Base-by-base conservation (phyloP, 768 basidiomycete species). In the Sistotremastrum suecicum region DNA sequence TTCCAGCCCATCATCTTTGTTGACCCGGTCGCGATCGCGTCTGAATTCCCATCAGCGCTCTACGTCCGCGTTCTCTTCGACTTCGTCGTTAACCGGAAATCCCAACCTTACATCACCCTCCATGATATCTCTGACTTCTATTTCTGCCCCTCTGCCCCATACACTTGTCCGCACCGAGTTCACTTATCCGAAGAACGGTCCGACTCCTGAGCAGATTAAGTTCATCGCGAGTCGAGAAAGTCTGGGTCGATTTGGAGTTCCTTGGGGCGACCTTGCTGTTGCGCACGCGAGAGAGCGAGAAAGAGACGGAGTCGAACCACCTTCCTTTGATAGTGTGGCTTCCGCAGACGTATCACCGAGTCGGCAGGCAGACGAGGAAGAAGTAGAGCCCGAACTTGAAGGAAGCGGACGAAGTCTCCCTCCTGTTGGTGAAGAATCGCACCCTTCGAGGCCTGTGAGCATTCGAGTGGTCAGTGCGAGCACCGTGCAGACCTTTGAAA, bases 251-350 rank as follows among this genome's bases (percentile, higher is more conserved):
- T 89, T 86, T 53, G 83, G 81, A 1, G 64, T 81, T 46, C 86
- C 86, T 20, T 88, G 83, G 53, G 84, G 85, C 0, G 61, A 72
- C 7, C 84, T 80, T 54, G 85, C 83, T 3, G 66, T 81, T 31
- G 78, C 78, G 33, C 83, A 67, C 54, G 75, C 73, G 5, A 32
- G n/a, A 44, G 30, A 7, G 37, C 43, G 20, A 44, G 43, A 6
- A 44, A 31, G 37, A 12, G 34, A 20, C 45, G 20, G 28, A 33
- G 20, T 8, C 5, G 36, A 8, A 32, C 33, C 11, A 12, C 33
- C 44, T 28, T 11, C 35, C 40, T 38, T 7, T 7, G 36, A 33
- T 34, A 8, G 8, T 12, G 12, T 7, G 38, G 29, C 38, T 6
- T 5, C 38, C 29, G 12, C 12, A 29, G 38, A 39, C 12, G 38